Evolutionary conservation across 164 flowering plant genomes (phyloP).

Genomic region (Santalum album): DNA sequence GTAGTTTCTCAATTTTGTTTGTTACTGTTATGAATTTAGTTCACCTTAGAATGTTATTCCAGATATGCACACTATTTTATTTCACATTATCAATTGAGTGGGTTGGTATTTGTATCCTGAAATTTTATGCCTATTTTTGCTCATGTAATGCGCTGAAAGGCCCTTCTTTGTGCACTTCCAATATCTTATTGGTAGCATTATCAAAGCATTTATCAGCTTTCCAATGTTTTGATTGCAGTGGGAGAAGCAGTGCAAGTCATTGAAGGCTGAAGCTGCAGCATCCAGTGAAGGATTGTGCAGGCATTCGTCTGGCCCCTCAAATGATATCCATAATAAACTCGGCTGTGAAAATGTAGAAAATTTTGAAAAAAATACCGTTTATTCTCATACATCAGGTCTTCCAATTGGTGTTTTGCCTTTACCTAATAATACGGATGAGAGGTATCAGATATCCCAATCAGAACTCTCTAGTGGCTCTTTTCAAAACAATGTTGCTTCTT

Average conservation of each 20-base stretch:
- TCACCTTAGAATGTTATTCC: too few species aligned
- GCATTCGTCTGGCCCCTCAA: slow-evolving; percentile 26
- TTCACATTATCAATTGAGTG: too few species aligned
- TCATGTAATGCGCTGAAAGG: too few species aligned
- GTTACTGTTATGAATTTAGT: too few species aligned
- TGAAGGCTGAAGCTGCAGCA: slow-evolving; percentile 28
- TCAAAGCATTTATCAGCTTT: not conserved
- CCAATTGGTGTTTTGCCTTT: slow-evolving; percentile 83
- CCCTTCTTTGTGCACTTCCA: too few species aligned
- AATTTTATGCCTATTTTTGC: not conserved
- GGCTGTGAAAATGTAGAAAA: slow-evolving; percentile 33
- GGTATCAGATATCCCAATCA: slow-evolving; percentile 48
- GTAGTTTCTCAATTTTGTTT: too few species aligned
- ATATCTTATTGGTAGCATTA: too few species aligned
- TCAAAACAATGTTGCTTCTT: slow-evolving; percentile 12
- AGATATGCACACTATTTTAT: too few species aligned
- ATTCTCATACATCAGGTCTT: slow-evolving; percentile 28
- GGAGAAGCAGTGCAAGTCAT: slow-evolving; percentile 47
- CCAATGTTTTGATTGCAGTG: slow-evolving; percentile 44
- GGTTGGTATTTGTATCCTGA: not conserved
- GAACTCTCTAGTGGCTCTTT: slow-evolving; percentile 22
- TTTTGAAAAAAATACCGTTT: slow-evolving; percentile 25
- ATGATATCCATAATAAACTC: slow-evolving; percentile 76
- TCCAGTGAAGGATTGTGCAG: slow-evolving; percentile 23
- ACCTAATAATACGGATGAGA: slow-evolving; percentile 74